Base-by-base conservation (phyloP, 345 rosid species). In the Iberis pinnata region DNA sequence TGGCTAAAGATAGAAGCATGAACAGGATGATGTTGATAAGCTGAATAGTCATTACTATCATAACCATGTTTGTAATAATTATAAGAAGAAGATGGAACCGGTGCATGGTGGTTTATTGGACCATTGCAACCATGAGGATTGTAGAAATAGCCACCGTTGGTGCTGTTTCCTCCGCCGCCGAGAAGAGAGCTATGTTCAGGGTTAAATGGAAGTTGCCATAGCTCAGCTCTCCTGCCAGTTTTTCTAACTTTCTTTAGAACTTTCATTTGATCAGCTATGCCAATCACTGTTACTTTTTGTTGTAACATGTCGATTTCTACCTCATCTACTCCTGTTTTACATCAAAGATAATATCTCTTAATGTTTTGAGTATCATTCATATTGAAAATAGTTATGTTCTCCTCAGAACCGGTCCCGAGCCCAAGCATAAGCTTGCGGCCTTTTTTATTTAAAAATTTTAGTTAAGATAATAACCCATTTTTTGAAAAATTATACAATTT, bases 21-120 rank as follows among this genome's bases (percentile, higher is more conserved):
- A 18, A 61, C 70, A 0, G 77, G 73, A 12, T 77, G 80, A 16
- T 76, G 75, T 18, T 55, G 58, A 56, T 79, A 75, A 59, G 88
- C 68, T 8, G 70, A 60, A 19, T 66, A 70, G 40, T 73, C 75
- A 15, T 46, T 71, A 67, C 60, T 76, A 42, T 80, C 85, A 22
- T 82, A 84, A 9, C 96, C 96, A 53, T 90, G 96, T 69, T 82
- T 90, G 74, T 78, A 79, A 65, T 82, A 90, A 43, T 90, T 87
- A 74, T 87, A 90, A 25, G 86, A 76, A 10, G 96, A 87, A 0
- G 81, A 60, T 1, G 89, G 87, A 18, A 74, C 78, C 0, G 85
- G 70, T 0, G 87, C 82, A 9, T 70, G 39, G 58, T 74, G 69
- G 64, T 53, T 51, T 49, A 36, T 39, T 0, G 90, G 84, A 3